Evolutionary conservation across 1,284 basidiomycete genomes (phyloP).

Genomic region (Pseudozyma hubeiensis): DNA sequence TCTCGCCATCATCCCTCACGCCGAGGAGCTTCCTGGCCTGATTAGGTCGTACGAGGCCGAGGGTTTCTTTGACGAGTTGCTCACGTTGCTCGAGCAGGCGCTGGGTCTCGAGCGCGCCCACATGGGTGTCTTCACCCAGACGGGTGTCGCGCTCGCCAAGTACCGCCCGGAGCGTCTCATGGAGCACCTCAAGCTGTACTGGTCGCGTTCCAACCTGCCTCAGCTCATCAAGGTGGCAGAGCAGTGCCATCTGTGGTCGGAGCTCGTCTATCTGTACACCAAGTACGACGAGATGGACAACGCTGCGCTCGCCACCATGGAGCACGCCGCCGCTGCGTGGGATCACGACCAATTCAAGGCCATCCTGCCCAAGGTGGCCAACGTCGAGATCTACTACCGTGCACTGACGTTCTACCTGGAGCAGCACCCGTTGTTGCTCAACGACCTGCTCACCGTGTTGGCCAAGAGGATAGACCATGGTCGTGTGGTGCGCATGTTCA

Average conservation of each 20-base stretch:
- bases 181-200: slow-evolving; percentile 98
- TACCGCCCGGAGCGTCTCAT: slow-evolving; percentile 97
- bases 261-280: slow-evolving; percentile 96
- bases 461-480: slow-evolving; percentile 93
- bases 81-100: slow-evolving; percentile 90
- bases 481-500: slow-evolving; percentile 93
- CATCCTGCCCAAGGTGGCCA: slow-evolving; percentile 77
- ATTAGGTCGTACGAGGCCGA: slow-evolving; percentile 88
- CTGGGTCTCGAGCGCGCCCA: slow-evolving; percentile 92
- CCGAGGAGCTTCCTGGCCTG: slow-evolving; percentile 88
- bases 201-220: slow-evolving; percentile 94
- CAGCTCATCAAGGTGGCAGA: slow-evolving; percentile 95
- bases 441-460: slow-evolving; percentile 90
- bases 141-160: slow-evolving; percentile 94
- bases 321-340: slow-evolving; percentile 95
- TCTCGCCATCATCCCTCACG: slow-evolving; percentile 69
- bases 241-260: slow-evolving; percentile 97
- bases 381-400: slow-evolving; percentile 98
- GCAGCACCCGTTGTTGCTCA: slow-evolving; percentile 91
- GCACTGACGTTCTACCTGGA: slow-evolving; percentile 75
- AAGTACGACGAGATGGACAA: slow-evolving; percentile 98
- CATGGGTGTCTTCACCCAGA: slow-evolving; percentile 86
- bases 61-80: slow-evolving; percentile 94
- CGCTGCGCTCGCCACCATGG: slow-evolving; percentile 97
- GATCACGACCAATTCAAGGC: slow-evolving; percentile 92